Evolutionary conservation across 495 filamentous ascomycete species (phyloP).

Genomic region (Penicillium herquei): DNA sequence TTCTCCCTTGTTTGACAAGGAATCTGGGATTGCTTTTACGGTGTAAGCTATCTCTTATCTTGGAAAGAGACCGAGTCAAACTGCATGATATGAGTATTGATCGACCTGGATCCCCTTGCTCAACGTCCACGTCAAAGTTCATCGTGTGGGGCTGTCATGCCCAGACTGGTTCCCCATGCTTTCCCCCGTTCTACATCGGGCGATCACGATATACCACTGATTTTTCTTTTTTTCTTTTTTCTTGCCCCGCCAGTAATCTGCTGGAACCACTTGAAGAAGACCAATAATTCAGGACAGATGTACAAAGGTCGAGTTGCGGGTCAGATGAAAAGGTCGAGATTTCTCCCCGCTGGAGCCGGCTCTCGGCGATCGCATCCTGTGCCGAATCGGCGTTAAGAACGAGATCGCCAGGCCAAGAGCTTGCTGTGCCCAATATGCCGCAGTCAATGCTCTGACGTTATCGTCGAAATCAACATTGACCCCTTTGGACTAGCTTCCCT

Average conservation of each 20-base stretch:
- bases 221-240: neutral
- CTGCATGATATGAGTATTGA: slow-evolving; percentile 1
- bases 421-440: neutral
- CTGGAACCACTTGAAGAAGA: neutral
- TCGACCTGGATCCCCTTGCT: slow-evolving; percentile 4
- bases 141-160: slow-evolving; percentile 5
- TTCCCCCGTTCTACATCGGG: neutral
- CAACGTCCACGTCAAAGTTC: neutral
- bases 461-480: neutral
- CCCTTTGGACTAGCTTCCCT: too few relatives aligned
- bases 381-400: slow-evolving; percentile 1
- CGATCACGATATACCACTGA: neutral
- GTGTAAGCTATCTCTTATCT: neutral
- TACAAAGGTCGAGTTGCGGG: neutral
- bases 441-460: neutral
- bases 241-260: neutral
- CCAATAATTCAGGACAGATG: neutral
- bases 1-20: neutral
- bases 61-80: slow-evolving; percentile 5
- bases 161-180: neutral
- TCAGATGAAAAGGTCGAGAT: slow-evolving; percentile 13
- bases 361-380: slow-evolving; percentile 12
- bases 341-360: slow-evolving; percentile 5
- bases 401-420: slow-evolving; percentile 10
- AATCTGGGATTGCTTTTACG: neutral